These are phyloP conservation scores for Melaleuca quinquenervia DNA, from an alignment of 345 rosid species.

Conservation along the genomic window DNA sequence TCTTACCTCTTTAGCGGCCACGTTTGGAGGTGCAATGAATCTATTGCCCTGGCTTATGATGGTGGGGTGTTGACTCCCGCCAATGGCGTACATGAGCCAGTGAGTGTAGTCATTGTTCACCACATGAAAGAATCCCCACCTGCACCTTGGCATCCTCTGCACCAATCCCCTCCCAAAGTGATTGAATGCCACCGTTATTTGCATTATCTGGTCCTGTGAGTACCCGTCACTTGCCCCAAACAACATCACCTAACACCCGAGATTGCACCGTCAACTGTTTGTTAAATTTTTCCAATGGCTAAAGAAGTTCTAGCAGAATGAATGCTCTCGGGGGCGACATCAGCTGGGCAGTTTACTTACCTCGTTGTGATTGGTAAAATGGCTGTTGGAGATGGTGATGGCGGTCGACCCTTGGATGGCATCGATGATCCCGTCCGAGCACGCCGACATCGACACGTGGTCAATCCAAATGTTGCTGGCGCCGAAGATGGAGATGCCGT, in stretches of 20 bases:
- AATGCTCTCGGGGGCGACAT: background rate
- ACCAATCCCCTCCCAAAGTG: constrained; percentile 51
- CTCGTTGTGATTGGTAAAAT: constrained; percentile 69
- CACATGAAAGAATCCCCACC: constrained; percentile 52
- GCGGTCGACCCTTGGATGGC: constrained; percentile 62
- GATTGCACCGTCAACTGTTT: background rate
- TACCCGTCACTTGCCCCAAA: constrained; percentile 42
- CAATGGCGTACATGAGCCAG: constrained; percentile 63
- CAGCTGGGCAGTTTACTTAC: constrained; percentile 6
- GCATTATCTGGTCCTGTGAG: constrained; percentile 39
- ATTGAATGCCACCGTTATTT: constrained; percentile 66
- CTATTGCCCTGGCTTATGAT: constrained; percentile 73
- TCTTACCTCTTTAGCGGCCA: constrained; percentile 16
- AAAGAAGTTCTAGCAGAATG: background rate
- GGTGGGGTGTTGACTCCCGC: constrained; percentile 54
- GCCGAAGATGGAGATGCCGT: constrained; percentile 62
- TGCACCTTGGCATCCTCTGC: constrained; percentile 49
- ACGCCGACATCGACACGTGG: constrained; percentile 55
- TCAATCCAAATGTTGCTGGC: constrained; percentile 66
- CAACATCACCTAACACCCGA: constrained; percentile 41
- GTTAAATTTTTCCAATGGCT: background rate
- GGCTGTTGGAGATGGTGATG: constrained; percentile 70
- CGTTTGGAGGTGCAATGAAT: constrained; percentile 54
- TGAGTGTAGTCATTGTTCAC: constrained; percentile 77
- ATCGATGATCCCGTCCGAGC: constrained; percentile 68